phyloP scores from a whole-genome alignment of 2,329 filamentous ascomycete genomes.

The Sporothrix euskadiensis region DNA sequence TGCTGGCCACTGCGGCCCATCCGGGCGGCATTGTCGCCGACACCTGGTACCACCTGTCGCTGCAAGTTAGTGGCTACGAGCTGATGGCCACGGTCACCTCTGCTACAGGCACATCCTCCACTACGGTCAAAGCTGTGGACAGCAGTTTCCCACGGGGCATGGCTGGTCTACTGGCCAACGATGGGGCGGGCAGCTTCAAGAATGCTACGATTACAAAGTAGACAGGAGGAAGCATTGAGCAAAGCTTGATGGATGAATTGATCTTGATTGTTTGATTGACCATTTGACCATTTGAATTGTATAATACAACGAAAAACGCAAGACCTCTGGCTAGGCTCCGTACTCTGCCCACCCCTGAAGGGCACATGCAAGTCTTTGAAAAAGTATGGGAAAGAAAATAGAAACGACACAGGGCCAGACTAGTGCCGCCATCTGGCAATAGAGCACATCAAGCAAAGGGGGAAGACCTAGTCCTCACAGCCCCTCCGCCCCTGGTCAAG shows the following conservation, averaged over 20 bases:
- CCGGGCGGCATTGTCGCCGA: not conserved
- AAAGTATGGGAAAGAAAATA: not conserved
- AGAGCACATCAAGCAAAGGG: too few species aligned
- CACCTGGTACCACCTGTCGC: constrained; percentile 17
- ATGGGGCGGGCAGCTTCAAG: not conserved
- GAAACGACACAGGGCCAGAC: not conserved
- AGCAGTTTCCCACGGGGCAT: constrained; percentile 10
- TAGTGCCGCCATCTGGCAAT: too few species aligned
- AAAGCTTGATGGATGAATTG: not conserved
- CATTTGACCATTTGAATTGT: not conserved
- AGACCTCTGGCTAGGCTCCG: not conserved
- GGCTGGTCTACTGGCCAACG: constrained; percentile 4
- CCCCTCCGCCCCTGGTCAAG: too few species aligned
- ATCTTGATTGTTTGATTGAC: not conserved
- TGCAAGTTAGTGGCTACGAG: not conserved
- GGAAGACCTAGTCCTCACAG: too few species aligned
- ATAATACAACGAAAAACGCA: not conserved
- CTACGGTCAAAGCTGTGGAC: not conserved
- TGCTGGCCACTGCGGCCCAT: not conserved
- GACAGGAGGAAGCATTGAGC: not conserved
- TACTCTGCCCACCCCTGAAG: not conserved
- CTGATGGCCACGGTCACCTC: not conserved
- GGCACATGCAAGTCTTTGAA: not conserved
- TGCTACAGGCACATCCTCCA: not conserved
- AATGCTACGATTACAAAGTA: not conserved